Conservation (phyloP, 805 yeast species). For the Schizosaccharomyces lindneri region DNA sequence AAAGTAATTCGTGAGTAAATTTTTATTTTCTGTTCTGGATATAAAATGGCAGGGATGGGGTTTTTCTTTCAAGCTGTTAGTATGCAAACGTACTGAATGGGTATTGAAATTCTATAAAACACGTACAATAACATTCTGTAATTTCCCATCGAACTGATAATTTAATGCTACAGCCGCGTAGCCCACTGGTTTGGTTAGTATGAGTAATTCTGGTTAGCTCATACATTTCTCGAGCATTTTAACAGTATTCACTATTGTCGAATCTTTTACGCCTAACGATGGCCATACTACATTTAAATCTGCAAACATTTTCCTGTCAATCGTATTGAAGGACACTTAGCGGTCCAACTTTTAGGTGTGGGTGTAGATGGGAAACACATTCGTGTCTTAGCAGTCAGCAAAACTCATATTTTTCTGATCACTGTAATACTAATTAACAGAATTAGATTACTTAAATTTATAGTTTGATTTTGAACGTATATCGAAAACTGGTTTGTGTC, state of each 20-base stretch:
- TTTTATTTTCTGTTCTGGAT: slow-evolving; percentile 20
- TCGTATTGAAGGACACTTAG: too few species aligned
- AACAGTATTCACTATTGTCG: background rate
- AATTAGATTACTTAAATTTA: too few species aligned
- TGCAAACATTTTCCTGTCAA: slow-evolving; percentile 10
- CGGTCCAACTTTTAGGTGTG: too few species aligned
- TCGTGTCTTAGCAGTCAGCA: too few species aligned
- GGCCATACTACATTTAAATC: slow-evolving; percentile 19
- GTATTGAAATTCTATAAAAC: background rate
- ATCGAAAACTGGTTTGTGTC: too few species aligned
- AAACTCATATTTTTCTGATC: too few species aligned
- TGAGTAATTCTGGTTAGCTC: slow-evolving; percentile 1
- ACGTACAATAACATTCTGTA: slow-evolving; percentile 1
- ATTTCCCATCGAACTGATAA: slow-evolving; percentile 17
- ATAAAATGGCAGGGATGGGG: slow-evolving; percentile 17
- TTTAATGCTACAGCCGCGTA: slow-evolving; percentile 61
- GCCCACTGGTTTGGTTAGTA: slow-evolving; percentile 16
- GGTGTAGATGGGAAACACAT: too few species aligned
- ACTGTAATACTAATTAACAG: too few species aligned
- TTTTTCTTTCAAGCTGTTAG: slow-evolving; percentile 8
- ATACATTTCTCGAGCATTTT: slow-evolving; percentile 10
- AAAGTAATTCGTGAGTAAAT: slow-evolving; percentile 53
- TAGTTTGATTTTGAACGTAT: too few species aligned
- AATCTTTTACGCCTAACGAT: background rate
- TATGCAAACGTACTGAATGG: background rate